Conservation (phyloP, 225 moss, liverwort and hornwort genomes). For the Antitrichia curtipendula region DNA sequence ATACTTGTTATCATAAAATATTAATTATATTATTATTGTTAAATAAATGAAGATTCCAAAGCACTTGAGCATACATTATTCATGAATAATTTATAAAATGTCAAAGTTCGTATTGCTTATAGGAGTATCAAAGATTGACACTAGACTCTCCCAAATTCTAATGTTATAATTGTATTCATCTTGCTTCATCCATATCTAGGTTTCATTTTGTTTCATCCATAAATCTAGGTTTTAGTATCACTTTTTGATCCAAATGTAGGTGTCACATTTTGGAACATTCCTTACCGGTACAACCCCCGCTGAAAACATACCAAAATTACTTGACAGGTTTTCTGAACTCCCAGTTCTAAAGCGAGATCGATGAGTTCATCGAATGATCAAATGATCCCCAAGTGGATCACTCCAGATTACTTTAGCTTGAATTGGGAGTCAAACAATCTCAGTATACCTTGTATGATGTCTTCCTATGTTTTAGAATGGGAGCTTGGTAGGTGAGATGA, state of each 20-base stretch:
- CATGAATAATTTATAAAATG: neutral
- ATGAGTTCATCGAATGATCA: neutral
- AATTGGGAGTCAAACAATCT: neutral
- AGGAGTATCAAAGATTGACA: no score
- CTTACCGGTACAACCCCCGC: accelerated
- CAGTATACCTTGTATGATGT: neutral
- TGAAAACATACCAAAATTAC: neutral
- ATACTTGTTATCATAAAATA: neutral
- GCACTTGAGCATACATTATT: neutral
- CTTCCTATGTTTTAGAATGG: neutral
- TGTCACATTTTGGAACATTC: neutral
- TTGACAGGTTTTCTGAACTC: neutral
- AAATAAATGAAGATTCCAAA: neutral
- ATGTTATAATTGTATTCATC: neutral
- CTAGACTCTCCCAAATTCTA: neutral
- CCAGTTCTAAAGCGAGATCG: neutral
- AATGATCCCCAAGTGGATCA: neutral
- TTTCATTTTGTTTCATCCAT: no score
- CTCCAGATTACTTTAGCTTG: neutral
- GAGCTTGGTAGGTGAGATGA: neutral
- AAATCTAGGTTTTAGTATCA: no score
- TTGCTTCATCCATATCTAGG: neutral
- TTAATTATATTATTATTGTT: no score
- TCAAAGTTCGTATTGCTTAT: accelerated
- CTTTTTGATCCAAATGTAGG: neutral